Percentiles rank a stretch among this genome's conserved stretches.
Evolutionary conservation across 169 alveolate genomes (phyloP).

Genomic region (Plasmodium inui): DNA sequence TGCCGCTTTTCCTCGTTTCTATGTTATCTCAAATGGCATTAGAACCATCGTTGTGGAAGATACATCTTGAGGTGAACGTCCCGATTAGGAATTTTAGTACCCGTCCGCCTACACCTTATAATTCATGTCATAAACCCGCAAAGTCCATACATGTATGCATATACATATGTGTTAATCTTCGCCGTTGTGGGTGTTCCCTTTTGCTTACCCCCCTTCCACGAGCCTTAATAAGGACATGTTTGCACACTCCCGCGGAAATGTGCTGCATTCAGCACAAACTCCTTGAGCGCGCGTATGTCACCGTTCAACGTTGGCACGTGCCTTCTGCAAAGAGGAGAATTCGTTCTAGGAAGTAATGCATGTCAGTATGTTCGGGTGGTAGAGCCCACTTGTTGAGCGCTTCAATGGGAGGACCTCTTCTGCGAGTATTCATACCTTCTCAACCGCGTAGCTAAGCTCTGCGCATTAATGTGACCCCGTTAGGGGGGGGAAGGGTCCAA

Average conservation of each 20-base stretch:
- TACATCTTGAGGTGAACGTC: not conserved
- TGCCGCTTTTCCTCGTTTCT: not conserved
- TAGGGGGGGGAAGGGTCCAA: not conserved
- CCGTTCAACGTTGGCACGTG: not conserved
- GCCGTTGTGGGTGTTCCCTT: not conserved
- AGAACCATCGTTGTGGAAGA: not conserved
- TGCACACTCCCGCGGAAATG: not conserved
- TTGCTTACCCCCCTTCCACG: not conserved
- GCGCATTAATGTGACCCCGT: not conserved
- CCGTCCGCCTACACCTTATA: not conserved
- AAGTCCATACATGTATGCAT: not conserved
- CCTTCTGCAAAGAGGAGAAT: not conserved
- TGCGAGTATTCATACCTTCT: not conserved
- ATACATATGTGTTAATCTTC: not conserved
- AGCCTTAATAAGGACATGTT: not conserved
- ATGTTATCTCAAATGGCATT: not conserved
- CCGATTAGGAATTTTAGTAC: not conserved
- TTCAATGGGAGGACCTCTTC: not conserved
- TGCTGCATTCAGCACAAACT: not conserved
- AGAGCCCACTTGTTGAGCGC: not conserved
- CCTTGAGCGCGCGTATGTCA: not conserved
- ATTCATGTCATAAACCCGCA: not conserved
- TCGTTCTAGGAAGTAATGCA: not conserved
- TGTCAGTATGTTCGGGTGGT: not conserved
- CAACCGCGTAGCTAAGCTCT: not conserved